Percentiles rank a stretch among this genome's conserved stretches.
Conservation (phyloP, 129 eudicot genomes). For the Chrysanthemum makinoi region DNA sequence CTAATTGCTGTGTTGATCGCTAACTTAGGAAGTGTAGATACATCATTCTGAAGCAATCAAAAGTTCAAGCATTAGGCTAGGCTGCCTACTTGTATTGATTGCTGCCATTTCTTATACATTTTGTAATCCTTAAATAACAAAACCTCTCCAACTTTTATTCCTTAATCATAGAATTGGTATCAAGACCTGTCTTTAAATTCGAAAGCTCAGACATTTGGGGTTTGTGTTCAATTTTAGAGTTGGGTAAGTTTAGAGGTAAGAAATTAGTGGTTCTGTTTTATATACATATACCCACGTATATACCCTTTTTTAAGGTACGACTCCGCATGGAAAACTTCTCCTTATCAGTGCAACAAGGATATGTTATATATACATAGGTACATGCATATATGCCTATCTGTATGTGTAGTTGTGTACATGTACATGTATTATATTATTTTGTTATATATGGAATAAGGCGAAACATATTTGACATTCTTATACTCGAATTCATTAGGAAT, state of each 20-base stretch:
- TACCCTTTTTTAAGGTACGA: background rate
- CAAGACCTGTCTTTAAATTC: background rate
- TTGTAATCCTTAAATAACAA: no score
- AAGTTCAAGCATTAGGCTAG: no score
- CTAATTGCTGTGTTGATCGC: no score
- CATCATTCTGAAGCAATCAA: no score
- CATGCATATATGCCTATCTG: background rate
- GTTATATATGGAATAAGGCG: background rate
- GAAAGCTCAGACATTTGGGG: background rate
- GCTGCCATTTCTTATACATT: no score
- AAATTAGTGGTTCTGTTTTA: no score
- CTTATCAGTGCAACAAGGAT: background rate
- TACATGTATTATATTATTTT: background rate
- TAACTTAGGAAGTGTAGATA: no score
- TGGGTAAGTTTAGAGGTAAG: background rate
- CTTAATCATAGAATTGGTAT: background rate
- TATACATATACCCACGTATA: no score
- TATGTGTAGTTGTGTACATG: background rate
- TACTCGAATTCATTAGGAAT: background rate
- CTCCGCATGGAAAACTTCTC: background rate
- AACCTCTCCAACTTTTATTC: no score
- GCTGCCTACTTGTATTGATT: no score
- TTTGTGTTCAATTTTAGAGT: background rate
- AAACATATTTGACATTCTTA: background rate
- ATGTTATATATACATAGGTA: background rate